phyloP scores from a whole-genome alignment of 78 protist species.

The Cavenderia fasciculata region DNA sequence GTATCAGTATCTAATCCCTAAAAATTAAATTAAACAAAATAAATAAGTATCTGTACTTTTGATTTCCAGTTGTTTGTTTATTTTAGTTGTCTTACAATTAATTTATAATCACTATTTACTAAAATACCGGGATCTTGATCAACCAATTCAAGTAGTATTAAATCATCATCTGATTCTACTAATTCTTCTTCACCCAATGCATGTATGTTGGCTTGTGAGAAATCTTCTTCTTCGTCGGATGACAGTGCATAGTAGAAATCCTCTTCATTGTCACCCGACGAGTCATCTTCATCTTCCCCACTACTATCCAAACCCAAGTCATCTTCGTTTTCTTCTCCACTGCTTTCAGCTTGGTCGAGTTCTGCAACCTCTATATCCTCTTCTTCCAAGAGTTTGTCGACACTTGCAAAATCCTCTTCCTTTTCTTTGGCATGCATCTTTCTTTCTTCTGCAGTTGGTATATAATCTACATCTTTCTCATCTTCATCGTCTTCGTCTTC shows the following conservation, averaged over 20 bases:
- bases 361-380: too few relatives aligned
- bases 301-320: too few relatives aligned
- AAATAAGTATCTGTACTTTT: too few relatives aligned
- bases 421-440: too few relatives aligned
- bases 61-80: not conserved
- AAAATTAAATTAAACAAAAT: not conserved
- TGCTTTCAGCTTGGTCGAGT: too few relatives aligned
- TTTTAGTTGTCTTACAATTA: not conserved
- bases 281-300: conserved; percentile 1
- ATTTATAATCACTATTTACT: not conserved
- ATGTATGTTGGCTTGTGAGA: not conserved
- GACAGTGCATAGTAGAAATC: conserved; percentile 3
- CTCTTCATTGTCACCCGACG: not conserved
- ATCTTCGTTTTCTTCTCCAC: too few relatives aligned
- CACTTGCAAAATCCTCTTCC: too few relatives aligned
- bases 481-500: not conserved
- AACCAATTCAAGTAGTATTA: not conserved
- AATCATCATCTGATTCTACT: not conserved
- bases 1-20: not conserved
- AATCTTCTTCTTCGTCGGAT: not conserved
- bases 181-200: not conserved
- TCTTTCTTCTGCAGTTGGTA: not conserved
- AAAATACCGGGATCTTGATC: conserved; percentile 7
- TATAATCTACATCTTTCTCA: not conserved
- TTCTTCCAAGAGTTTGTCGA: too few relatives aligned